Conservation (phyloP, 1,284 basidiomycete genomes). For the Rugosomyces carneus region DNA sequence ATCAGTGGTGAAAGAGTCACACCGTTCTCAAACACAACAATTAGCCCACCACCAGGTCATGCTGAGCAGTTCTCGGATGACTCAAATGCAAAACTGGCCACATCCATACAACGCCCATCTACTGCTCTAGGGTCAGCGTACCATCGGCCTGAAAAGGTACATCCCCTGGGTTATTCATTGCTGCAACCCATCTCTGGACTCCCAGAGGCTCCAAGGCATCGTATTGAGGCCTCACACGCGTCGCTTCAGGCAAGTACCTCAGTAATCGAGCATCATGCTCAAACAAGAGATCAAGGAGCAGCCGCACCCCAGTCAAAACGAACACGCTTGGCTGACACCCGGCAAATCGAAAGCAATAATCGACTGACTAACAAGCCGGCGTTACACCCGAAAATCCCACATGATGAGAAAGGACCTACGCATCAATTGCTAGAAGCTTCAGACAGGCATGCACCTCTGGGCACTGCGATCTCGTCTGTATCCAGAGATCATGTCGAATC, state of each 20-base stretch:
- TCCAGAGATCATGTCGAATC: background rate
- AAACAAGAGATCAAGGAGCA: background rate
- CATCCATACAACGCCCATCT: slow-evolving; percentile 11
- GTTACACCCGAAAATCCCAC: background rate
- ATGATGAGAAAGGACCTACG: background rate
- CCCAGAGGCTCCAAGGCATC: background rate
- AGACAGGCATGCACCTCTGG: background rate
- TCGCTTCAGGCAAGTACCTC: background rate
- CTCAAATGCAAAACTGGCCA: slow-evolving; percentile 1
- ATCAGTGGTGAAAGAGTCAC: background rate
- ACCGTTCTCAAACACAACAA: background rate
- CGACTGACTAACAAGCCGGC: background rate
- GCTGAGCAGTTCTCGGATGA: slow-evolving; percentile 2
- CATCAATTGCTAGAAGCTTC: background rate
- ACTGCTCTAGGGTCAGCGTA: slow-evolving; percentile 13
- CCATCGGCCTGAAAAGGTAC: slow-evolving; percentile 2
- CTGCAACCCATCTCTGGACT: background rate
- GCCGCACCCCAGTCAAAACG: background rate
- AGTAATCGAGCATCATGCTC: background rate
- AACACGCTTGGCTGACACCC: background rate
- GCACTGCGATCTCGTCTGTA: background rate
- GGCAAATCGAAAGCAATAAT: background rate
- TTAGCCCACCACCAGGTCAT: background rate
- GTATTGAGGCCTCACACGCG: background rate
- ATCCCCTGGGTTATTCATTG: background rate